Percentiles rank a stretch among this genome's conserved stretches.
These are phyloP conservation scores for Elongisporangium undulatum DNA, from an alignment of 352 stramenopile species.

Conservation along the genomic window DNA sequence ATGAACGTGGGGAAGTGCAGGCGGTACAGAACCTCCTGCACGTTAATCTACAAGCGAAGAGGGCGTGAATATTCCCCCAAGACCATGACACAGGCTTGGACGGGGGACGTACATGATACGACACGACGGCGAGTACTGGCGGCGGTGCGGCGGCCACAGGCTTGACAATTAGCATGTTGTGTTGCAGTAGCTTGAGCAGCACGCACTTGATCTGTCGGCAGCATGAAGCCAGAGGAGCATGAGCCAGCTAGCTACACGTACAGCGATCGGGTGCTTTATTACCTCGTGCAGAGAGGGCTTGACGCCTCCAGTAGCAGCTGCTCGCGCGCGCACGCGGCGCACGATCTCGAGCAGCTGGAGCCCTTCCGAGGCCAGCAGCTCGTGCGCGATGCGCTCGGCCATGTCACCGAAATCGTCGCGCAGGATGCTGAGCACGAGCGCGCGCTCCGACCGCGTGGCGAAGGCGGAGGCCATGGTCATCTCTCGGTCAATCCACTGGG, in stretches of 20 bases:
- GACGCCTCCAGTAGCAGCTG: conserved; percentile 15
- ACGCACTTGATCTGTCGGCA: conserved; percentile 82
- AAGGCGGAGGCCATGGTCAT: conserved; percentile 20
- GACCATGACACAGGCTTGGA: neutral
- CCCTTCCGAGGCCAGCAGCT: conserved; percentile 64
- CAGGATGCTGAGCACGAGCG: conserved; percentile 66
- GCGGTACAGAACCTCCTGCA: conserved; percentile 75
- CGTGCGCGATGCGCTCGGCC: conserved; percentile 49
- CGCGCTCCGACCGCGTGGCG: conserved; percentile 65
- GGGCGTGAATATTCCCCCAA: neutral
- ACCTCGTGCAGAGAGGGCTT: conserved; percentile 54
- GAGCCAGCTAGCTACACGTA: too few species aligned
- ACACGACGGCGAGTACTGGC: conserved; percentile 15
- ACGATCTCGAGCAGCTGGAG: conserved; percentile 65
- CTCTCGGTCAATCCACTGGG: neutral
- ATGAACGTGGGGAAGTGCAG: conserved; percentile 85
- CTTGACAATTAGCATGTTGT: conserved; percentile 77
- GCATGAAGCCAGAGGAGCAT: too few species aligned
- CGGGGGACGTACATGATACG: conserved; percentile 40
- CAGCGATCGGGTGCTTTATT: too few species aligned
- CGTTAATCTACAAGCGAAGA: conserved; percentile 50
- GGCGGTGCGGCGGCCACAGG: conserved; percentile 25
- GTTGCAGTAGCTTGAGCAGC: conserved; percentile 84
- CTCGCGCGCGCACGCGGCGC: conserved; percentile 37
- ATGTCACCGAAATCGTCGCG: conserved; percentile 79